Evolutionary conservation across 257 asterid species (phyloP).

Genomic region (Capsicum chinense): DNA sequence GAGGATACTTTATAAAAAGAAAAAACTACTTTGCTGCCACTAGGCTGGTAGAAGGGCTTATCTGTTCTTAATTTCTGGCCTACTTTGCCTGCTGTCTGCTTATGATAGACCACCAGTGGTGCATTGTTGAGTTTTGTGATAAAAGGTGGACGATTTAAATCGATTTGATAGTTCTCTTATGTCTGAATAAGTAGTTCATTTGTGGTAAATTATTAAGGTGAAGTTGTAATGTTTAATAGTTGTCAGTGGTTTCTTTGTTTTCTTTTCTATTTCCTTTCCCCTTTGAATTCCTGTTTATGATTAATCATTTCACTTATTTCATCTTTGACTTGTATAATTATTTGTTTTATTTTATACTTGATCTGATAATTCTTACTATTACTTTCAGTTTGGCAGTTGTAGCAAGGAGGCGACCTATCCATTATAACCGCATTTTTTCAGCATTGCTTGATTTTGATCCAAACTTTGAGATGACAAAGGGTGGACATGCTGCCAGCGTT

Average conservation of each 20-base stretch:
- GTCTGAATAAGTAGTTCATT: neutral
- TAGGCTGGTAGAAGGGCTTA: neutral
- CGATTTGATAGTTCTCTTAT: slow-evolving; percentile 14
- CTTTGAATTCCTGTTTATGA: neutral
- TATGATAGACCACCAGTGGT: slow-evolving; percentile 3
- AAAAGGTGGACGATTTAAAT: neutral
- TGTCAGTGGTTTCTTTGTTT: neutral
- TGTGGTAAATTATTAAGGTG: slow-evolving; percentile 11
- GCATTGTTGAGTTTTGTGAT: slow-evolving; percentile 16
- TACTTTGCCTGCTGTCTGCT: slow-evolving; percentile 18
- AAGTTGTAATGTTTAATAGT: neutral
- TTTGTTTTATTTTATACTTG: slow-evolving; percentile 6
- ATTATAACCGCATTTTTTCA: slow-evolving; percentile 63
- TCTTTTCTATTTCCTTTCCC: neutral
- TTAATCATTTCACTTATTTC: slow-evolving; percentile 7
- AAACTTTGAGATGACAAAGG: slow-evolving; percentile 60
- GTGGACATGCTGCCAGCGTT: slow-evolving; percentile 75
- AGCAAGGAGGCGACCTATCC: slow-evolving; percentile 79
- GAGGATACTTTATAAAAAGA: neutral
- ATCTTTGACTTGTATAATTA: slow-evolving; percentile 10
- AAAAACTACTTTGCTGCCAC: neutral
- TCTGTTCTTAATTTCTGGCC: neutral
- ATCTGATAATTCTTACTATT: slow-evolving; percentile 21
- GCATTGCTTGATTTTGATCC: slow-evolving; percentile 76
- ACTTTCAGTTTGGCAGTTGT: slow-evolving; percentile 85